Evolutionary conservation across 2,329 filamentous ascomycete genomes (phyloP).

Genomic region (Diaporthe amygdali): DNA sequence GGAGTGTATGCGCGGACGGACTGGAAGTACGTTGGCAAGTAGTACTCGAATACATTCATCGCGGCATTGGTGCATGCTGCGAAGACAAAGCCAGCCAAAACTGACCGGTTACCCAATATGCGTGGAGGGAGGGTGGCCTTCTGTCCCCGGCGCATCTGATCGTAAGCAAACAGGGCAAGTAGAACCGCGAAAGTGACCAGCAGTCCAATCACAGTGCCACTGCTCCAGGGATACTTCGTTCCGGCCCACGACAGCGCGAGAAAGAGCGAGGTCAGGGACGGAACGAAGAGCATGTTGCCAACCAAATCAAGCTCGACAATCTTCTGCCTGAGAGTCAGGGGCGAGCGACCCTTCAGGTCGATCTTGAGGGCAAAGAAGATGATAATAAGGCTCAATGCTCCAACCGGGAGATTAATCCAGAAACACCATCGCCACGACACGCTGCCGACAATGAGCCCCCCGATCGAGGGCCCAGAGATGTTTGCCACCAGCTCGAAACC

Average conservation of each 20-base stretch:
- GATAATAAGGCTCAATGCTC: constrained; percentile 11
- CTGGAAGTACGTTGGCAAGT: constrained; percentile 48
- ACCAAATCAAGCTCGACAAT: constrained; percentile 43
- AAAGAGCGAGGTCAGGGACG: constrained; percentile 32
- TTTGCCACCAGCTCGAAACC: constrained; percentile 7
- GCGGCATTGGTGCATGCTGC: constrained; percentile 31
- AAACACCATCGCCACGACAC: constrained; percentile 25
- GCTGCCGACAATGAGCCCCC: constrained; percentile 18
- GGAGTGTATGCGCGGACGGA: constrained; percentile 38
- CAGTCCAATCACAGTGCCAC: constrained; percentile 36
- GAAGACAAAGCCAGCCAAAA: constrained; percentile 39
- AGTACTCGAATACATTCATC: constrained; percentile 33
- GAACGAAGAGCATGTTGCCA: constrained; percentile 34
- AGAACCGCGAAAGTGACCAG: constrained; percentile 31
- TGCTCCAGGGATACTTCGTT: constrained; percentile 40
- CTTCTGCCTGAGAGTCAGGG: constrained; percentile 32
- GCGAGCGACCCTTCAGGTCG: constrained; percentile 1
- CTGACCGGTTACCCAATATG: constrained; percentile 32
- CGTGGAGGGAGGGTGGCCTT: constrained; percentile 32
- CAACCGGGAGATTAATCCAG: constrained; percentile 24
- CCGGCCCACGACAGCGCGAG: constrained; percentile 48
- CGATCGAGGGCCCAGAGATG: constrained; percentile 21
- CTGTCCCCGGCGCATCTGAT: constrained; percentile 40
- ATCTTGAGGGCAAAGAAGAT: constrained; percentile 9
- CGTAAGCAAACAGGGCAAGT: constrained; percentile 35